Percentiles rank a stretch among this genome's conserved stretches.
phyloP scores from a whole-genome alignment of 495 filamentous ascomycete genomes.

The Cenococcum geophilum region DNA sequence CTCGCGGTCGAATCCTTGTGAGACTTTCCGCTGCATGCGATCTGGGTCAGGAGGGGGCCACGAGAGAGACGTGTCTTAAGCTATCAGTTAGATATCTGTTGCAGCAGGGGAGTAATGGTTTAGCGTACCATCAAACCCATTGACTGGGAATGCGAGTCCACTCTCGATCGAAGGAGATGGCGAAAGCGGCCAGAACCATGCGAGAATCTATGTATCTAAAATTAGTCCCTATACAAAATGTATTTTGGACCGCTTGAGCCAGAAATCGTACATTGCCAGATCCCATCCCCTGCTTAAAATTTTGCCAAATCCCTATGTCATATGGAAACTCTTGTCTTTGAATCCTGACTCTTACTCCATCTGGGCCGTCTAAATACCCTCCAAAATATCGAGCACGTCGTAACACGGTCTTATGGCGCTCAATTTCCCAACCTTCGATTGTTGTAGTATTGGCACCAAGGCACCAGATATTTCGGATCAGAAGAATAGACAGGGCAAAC shows the following conservation, averaged over 20 bases:
- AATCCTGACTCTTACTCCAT: constrained; percentile 52
- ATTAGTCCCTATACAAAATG: constrained; percentile 4
- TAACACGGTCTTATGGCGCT: constrained; percentile 72
- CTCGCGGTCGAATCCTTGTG: constrained; percentile 3
- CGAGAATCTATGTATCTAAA: constrained; percentile 32
- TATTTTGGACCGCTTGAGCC: not conserved
- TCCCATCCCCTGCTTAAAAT: constrained; percentile 71
- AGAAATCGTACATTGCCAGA: constrained; percentile 39
- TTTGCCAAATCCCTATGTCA: constrained; percentile 80
- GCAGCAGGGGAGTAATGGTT: constrained; percentile 23
- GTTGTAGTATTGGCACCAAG: constrained; percentile 63
- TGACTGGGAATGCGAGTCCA: constrained; percentile 69
- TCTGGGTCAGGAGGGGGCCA: constrained; percentile 95
- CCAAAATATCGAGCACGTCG: constrained; percentile 52
- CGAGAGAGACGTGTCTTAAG: constrained; percentile 44
- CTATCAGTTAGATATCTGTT: not conserved
- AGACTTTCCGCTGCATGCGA: constrained; percentile 49
- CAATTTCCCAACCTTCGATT: constrained; percentile 91
- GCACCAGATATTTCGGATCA: constrained; percentile 55
- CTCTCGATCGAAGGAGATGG: constrained; percentile 47
- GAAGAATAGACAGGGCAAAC: constrained; percentile 60
- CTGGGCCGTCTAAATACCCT: constrained; percentile 55
- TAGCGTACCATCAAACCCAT: constrained; percentile 72
- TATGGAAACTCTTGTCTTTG: constrained; percentile 79
- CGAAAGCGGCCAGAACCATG: constrained; percentile 63